Evolutionary conservation across 768 basidiomycete species (phyloP).

Genomic region (Lentinula guzmanii): DNA sequence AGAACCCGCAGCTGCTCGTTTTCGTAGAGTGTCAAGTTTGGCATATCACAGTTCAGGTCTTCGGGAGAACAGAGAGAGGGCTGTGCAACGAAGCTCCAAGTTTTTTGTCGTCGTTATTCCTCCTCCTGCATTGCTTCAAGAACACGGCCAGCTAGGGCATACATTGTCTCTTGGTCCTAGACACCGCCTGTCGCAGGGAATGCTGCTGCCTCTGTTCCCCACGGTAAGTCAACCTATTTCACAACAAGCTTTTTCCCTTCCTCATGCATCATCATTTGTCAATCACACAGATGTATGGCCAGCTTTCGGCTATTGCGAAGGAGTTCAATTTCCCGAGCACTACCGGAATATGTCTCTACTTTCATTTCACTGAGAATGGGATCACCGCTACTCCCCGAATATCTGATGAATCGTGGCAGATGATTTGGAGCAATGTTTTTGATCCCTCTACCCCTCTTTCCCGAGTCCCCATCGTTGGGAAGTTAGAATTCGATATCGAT

Average conservation of each 20-base stretch:
- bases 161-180: slow-evolving; percentile 53
- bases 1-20: slow-evolving; percentile 27
- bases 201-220: slow-evolving; percentile 70
- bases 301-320: slow-evolving; percentile 71
- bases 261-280: neutral
- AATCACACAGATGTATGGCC: slow-evolving; percentile 61
- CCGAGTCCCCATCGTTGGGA: slow-evolving; percentile 62
- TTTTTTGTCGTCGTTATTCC: slow-evolving; percentile 67
- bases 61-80: slow-evolving; percentile 38
- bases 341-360: slow-evolving; percentile 72
- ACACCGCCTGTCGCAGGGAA: slow-evolving; percentile 58
- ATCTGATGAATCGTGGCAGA: slow-evolving; percentile 72
- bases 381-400: slow-evolving; percentile 59
- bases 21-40: slow-evolving; percentile 44
- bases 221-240: slow-evolving; percentile 37
- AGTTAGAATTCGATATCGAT: slow-evolving; percentile 87
- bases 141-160: slow-evolving; percentile 54
- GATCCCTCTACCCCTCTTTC: slow-evolving; percentile 31
- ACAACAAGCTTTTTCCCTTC: neutral
- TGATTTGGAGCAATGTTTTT: slow-evolving; percentile 61
- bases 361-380: slow-evolving; percentile 56
- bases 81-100: slow-evolving; percentile 31
- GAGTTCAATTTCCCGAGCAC: slow-evolving; percentile 81
- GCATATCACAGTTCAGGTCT: slow-evolving; percentile 46
- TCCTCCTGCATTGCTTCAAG: slow-evolving; percentile 48